Percentiles rank a stretch among this genome's conserved stretches.
These are phyloP conservation scores for Letharia columbiana DNA, from an alignment of 495 filamentous ascomycete species.

Conservation along the genomic window DNA sequence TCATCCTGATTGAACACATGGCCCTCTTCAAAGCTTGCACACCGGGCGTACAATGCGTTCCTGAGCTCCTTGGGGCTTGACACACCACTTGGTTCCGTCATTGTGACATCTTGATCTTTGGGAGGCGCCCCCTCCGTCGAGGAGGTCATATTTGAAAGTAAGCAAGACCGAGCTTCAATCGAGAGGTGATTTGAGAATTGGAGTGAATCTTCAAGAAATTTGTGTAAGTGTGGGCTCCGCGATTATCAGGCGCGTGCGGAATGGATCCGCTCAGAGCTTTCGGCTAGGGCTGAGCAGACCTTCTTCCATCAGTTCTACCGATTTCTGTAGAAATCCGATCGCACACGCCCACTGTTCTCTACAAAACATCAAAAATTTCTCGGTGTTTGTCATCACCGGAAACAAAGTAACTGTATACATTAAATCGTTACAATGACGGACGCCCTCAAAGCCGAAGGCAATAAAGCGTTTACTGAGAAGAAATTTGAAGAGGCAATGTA, in stretches of 20 bases:
- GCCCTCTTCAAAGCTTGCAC: constrained; percentile 33
- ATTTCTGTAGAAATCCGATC: not conserved
- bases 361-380: not conserved
- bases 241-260: not conserved
- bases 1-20: constrained; percentile 60
- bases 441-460: constrained; percentile 86
- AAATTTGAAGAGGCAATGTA: constrained; percentile 95
- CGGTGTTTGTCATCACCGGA: not conserved
- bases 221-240: not conserved
- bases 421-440: constrained; percentile 38
- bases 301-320: not conserved
- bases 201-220: not conserved
- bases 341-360: not conserved
- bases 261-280: not conserved
- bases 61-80: constrained; percentile 23
- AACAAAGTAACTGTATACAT: not conserved
- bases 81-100: constrained; percentile 16
- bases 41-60: constrained; percentile 24
- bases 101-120: constrained; percentile 13
- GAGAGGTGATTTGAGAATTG: not conserved
- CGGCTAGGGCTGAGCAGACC: not conserved
- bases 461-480: constrained; percentile 95
- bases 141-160: constrained; percentile 1
- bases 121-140: not conserved
- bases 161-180: not conserved